Evolutionary conservation across 2,329 filamentous ascomycete species (phyloP).

Genomic region (Talaromyces rugulosus): DNA sequence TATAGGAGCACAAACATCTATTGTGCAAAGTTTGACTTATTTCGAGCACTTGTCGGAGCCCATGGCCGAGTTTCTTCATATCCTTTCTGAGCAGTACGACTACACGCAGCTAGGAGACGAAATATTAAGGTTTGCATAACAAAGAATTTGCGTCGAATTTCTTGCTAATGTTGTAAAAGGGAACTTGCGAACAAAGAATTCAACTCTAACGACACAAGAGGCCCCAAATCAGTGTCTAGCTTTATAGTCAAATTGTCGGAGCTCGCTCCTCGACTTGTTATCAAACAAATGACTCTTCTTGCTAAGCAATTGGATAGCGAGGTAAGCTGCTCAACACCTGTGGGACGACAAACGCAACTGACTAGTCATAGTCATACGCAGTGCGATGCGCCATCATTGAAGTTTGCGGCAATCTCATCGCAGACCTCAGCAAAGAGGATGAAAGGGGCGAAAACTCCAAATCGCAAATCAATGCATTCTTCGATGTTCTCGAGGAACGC

Average conservation of each 20-base stretch:
- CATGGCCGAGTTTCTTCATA: constrained; percentile 97
- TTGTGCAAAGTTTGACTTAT: constrained; percentile 95
- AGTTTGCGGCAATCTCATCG: constrained; percentile 92
- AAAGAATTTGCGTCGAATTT: neutral
- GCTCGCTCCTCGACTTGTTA: constrained; percentile 82
- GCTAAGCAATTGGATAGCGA: constrained; percentile 96
- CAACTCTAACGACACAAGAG: constrained; percentile 91
- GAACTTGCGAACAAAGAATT: constrained; percentile 98
- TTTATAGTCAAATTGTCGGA: constrained; percentile 94
- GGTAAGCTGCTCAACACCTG: constrained; percentile 41
- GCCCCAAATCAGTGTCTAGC: constrained; percentile 90
- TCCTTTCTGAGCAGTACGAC: constrained; percentile 94
- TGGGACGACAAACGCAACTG: neutral
- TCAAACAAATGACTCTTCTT: constrained; percentile 94
- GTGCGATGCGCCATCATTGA: constrained; percentile 91
- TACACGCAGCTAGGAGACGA: constrained; percentile 94
- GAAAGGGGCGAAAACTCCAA: constrained; percentile 91
- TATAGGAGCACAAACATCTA: constrained; percentile 88
- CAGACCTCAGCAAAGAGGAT: constrained; percentile 83
- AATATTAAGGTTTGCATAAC: constrained; percentile 57
- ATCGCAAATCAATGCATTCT: constrained; percentile 92
- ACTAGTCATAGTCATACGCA: constrained; percentile 67
- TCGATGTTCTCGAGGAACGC: constrained; percentile 91
- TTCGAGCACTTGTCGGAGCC: constrained; percentile 98
- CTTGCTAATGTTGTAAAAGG: constrained; percentile 36